phyloP scores from a whole-genome alignment of 108 stramenopile species.

The Stephanodiscus triporus region DNA sequence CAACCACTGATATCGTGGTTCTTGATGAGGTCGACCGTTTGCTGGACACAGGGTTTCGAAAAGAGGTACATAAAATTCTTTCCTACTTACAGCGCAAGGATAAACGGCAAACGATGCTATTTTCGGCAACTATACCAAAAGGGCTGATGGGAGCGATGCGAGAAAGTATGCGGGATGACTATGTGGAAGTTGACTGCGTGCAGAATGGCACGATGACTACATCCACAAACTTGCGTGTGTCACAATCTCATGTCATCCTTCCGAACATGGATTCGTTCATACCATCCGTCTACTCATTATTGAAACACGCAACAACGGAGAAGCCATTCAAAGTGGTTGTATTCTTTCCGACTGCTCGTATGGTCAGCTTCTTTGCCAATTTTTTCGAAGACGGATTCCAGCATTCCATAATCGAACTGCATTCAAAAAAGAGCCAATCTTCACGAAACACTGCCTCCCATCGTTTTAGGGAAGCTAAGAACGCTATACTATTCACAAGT shows the following conservation, averaged over 20 bases:
- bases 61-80: slow-evolving; percentile 71
- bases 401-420: slow-evolving; percentile 61
- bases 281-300: slow-evolving; percentile 31
- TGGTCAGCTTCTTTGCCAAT: slow-evolving; percentile 66
- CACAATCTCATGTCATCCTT: slow-evolving; percentile 51
- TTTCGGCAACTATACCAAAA: slow-evolving; percentile 80
- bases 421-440: slow-evolving; percentile 81
- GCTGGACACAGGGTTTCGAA: slow-evolving; percentile 87
- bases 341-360: slow-evolving; percentile 84
- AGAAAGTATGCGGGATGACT: slow-evolving; percentile 46
- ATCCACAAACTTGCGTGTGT: slow-evolving; percentile 49
- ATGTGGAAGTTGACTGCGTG: slow-evolving; percentile 47
- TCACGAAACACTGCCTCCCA: slow-evolving; percentile 63
- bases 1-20: slow-evolving; percentile 53
- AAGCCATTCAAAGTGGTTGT: slow-evolving; percentile 70
- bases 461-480: slow-evolving; percentile 56
- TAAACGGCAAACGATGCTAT: slow-evolving; percentile 80
- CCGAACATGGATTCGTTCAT: slow-evolving; percentile 28
- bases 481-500: slow-evolving; percentile 70
- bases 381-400: slow-evolving; percentile 57
- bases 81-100: slow-evolving; percentile 60
- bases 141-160: slow-evolving; percentile 47
- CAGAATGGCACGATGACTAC: slow-evolving; percentile 51
- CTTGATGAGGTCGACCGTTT: slow-evolving; percentile 89
- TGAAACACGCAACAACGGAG: slow-evolving; percentile 49